phyloP scores from a whole-genome alignment of 2,329 filamentous ascomycete species.

The Decorospora gaudefroyi region DNA sequence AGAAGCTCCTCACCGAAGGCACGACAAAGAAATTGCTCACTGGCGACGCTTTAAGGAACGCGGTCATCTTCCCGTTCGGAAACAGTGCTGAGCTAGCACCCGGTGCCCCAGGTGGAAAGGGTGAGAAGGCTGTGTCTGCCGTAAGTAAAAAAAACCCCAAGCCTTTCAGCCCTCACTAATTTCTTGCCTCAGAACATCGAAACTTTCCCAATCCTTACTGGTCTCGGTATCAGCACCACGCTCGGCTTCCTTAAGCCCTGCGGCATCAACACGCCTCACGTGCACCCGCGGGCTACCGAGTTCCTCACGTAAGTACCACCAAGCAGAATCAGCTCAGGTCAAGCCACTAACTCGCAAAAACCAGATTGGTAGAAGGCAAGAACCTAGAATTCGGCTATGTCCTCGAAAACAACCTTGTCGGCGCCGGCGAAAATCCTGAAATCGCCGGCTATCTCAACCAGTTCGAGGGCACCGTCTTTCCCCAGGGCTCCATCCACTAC shows the following conservation, averaged over 20 bases:
- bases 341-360: no score
- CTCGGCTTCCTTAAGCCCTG: slow-evolving; percentile 51
- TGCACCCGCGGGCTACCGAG: slow-evolving; percentile 56
- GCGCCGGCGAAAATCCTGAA: slow-evolving; percentile 42
- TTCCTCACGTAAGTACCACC: no score
- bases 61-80: slow-evolving; percentile 68
- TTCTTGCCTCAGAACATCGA: slow-evolving; percentile 41
- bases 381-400: slow-evolving; percentile 53
- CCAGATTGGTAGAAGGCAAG: slow-evolving; percentile 49
- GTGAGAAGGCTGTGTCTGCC: slow-evolving; percentile 36
- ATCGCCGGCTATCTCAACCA: slow-evolving; percentile 48
- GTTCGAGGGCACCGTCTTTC: slow-evolving; percentile 55
- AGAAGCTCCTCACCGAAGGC: slow-evolving; percentile 43
- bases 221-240: slow-evolving; percentile 47
- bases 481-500: slow-evolving; percentile 54
- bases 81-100: slow-evolving; percentile 46
- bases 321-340: no score
- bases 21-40: slow-evolving; percentile 35
- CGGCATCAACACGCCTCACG: slow-evolving; percentile 56
- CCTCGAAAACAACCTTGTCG: slow-evolving; percentile 53
- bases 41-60: slow-evolving; percentile 35
- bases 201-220: slow-evolving; percentile 49
- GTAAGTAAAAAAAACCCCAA: slow-evolving; percentile 11
- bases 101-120: slow-evolving; percentile 63
- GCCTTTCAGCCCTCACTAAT: neutral